Conservation (phyloP, 1,284 basidiomycete species). For the Irpex sp. region DNA sequence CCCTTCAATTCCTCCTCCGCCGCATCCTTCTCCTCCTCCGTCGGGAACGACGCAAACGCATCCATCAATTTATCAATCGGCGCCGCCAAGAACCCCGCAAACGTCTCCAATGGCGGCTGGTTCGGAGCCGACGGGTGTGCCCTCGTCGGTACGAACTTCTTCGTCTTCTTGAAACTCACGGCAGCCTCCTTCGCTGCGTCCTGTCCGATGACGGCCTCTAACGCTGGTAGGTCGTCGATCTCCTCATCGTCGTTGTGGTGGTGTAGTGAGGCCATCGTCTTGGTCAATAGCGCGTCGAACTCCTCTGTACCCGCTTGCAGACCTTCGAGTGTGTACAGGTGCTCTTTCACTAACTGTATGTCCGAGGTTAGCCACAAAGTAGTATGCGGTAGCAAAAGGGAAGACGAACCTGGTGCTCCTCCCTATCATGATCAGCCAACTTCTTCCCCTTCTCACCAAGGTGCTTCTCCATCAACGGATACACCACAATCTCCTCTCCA, state of each 20-base stretch:
- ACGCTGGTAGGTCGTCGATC: conserved; percentile 47
- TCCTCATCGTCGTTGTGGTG: conserved; percentile 58
- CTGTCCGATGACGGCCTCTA: conserved; percentile 43
- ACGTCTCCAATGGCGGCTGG: conserved; percentile 59
- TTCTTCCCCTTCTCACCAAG: conserved; percentile 49
- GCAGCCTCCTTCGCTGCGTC: conserved; percentile 42
- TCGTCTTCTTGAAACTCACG: conserved; percentile 48
- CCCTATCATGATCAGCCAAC: conserved; percentile 55
- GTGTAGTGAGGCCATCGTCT: conserved; percentile 45
- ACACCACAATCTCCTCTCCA: conserved; percentile 64
- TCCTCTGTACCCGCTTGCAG: conserved; percentile 39
- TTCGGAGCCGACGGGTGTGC: conserved; percentile 51
- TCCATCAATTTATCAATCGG: conserved; percentile 64
- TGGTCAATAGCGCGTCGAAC: conserved; percentile 38
- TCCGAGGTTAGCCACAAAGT: not conserved
- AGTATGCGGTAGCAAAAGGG: not conserved
- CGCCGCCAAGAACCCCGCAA: conserved; percentile 50
- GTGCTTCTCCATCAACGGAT: conserved; percentile 63
- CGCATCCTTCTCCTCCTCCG: conserved; percentile 48
- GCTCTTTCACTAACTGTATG: conserved; percentile 42
- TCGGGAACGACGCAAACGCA: conserved; percentile 52
- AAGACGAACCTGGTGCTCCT: conserved; percentile 48
- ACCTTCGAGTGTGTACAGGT: conserved; percentile 43
- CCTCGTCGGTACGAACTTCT: conserved; percentile 64
- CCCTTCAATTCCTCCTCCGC: conserved; percentile 27